A percentile compares a stretch with the other conserved stretches of the same genome.
Conservation (phyloP, 768 basidiomycete genomes). For the Phaffia tasmanica region DNA sequence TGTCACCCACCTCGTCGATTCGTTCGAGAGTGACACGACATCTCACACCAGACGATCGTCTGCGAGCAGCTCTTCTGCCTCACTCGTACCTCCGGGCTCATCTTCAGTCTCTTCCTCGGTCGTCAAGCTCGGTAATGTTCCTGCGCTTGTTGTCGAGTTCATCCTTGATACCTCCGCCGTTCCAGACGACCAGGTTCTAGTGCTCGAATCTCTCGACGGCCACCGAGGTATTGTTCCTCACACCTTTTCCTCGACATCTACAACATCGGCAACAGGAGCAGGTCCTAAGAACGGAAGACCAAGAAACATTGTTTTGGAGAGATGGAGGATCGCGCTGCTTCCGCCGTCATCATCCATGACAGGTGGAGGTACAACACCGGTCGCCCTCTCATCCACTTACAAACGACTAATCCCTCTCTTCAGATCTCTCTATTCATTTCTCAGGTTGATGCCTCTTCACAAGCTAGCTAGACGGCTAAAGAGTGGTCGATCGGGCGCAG, state of each 20-base stretch:
- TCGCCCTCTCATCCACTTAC: constrained; percentile 10
- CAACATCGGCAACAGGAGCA: background rate
- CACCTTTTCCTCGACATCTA: background rate
- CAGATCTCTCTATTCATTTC: constrained; percentile 12
- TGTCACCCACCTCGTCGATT: background rate
- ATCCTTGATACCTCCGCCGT: constrained; percentile 10
- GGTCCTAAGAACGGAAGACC: background rate
- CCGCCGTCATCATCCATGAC: background rate
- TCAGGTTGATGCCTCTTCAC: constrained; percentile 9
- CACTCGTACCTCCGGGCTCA: background rate
- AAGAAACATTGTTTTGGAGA: constrained; percentile 13
- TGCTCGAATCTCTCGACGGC: constrained; percentile 5
- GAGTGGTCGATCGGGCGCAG: constrained; percentile 10
- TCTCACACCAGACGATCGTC: background rate
- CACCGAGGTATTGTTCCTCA: background rate
- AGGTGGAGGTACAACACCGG: constrained; percentile 3
- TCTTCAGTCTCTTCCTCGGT: no score
- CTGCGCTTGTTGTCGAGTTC: constrained; percentile 10
- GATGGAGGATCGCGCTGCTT: constrained; percentile 15
- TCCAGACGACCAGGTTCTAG: constrained; percentile 8
- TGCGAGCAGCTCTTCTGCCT: background rate
- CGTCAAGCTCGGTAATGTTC: constrained; percentile 1
- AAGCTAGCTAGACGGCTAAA: constrained; percentile 7
- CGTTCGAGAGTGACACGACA: background rate
- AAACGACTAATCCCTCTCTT: constrained; percentile 20